These are phyloP conservation scores for Brettanomyces naardenensis DNA, from an alignment of 805 yeast genomes.

Conservation along the genomic window DNA sequence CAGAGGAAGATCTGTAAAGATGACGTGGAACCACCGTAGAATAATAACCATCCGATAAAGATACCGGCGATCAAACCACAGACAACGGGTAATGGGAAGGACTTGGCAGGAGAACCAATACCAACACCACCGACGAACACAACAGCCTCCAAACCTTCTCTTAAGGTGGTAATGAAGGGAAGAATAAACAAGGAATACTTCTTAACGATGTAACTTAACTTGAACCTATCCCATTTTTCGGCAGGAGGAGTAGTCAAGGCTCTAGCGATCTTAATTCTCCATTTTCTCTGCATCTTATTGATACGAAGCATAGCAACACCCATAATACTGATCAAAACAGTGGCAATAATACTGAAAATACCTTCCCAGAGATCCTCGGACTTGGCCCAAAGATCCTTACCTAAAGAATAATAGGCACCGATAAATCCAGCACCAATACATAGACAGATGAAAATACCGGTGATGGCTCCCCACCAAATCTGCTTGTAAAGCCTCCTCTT, in stretches of 20 bases:
- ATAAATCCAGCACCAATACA: conserved; percentile 88
- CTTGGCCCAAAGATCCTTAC: conserved; percentile 74
- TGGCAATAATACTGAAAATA: conserved; percentile 82
- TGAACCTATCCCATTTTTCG: conserved; percentile 41
- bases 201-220: conserved; percentile 46
- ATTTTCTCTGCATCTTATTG: conserved; percentile 93
- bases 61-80: conserved; percentile 79
- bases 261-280: conserved; percentile 91
- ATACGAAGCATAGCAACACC: conserved; percentile 95
- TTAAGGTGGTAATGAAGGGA: conserved; percentile 83
- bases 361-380: conserved; percentile 98
- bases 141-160: conserved; percentile 97
- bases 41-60: conserved; percentile 60
- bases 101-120: conserved; percentile 37
- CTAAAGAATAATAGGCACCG: conserved; percentile 81
- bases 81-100: conserved; percentile 92
- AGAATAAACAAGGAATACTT: conserved; percentile 84
- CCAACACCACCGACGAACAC: conserved; percentile 97
- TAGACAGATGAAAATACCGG: conserved; percentile 74
- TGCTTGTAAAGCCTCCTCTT: conserved; percentile 39
- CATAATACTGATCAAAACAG: conserved; percentile 83
- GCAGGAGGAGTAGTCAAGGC: conserved; percentile 61
- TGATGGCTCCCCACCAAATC: conserved; percentile 76
- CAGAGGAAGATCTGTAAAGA: conserved; percentile 86
- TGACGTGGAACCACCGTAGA: conserved; percentile 72